phyloP scores from a whole-genome alignment of 1,284 basidiomycete genomes.

The Schizophyllum amplum region DNA sequence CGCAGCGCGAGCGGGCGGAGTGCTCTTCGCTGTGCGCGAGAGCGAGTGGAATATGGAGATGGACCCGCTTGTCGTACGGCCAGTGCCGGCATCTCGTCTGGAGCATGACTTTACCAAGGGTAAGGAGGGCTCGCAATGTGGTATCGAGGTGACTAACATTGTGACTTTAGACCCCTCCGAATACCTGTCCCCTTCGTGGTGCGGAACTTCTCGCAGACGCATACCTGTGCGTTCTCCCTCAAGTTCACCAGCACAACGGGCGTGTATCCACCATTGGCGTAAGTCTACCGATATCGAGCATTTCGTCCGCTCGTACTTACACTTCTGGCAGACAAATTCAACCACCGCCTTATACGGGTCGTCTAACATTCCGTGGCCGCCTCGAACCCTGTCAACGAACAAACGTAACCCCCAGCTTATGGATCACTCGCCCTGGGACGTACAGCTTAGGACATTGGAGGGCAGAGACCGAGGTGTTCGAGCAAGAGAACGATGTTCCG shows the following conservation, averaged over 20 bases:
- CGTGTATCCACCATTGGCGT: conserved; percentile 24
- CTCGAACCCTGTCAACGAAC: conserved; percentile 41
- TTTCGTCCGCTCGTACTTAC: conserved; percentile 2
- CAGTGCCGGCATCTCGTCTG: conserved; percentile 33
- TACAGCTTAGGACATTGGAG: conserved; percentile 59
- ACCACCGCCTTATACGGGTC: conserved; percentile 49
- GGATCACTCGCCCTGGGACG: conserved; percentile 54
- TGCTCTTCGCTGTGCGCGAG: conserved; percentile 57
- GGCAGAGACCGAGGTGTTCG: conserved; percentile 55
- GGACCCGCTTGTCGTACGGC: conserved; percentile 56
- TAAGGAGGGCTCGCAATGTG: conserved; percentile 26
- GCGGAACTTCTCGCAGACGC: conserved; percentile 63
- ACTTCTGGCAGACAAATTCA: conserved; percentile 28
- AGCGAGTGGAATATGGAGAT: conserved; percentile 76
- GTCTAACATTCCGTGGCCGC: conserved; percentile 48
- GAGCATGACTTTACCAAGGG: conserved; percentile 65
- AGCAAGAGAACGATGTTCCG: conserved; percentile 19
- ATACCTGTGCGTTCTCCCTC: conserved; percentile 48
- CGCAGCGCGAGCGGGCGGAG: conserved; percentile 61
- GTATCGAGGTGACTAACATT: background rate
- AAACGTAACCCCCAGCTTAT: conserved; percentile 41
- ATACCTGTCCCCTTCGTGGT: conserved; percentile 50
- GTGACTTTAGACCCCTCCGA: conserved; percentile 40
- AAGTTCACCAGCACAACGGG: conserved; percentile 16
- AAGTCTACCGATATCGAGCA: conserved; percentile 17